phyloP scores from a whole-genome alignment of 2,329 filamentous ascomycete genomes.

The Phaeosphaeriaceae sp. region DNA sequence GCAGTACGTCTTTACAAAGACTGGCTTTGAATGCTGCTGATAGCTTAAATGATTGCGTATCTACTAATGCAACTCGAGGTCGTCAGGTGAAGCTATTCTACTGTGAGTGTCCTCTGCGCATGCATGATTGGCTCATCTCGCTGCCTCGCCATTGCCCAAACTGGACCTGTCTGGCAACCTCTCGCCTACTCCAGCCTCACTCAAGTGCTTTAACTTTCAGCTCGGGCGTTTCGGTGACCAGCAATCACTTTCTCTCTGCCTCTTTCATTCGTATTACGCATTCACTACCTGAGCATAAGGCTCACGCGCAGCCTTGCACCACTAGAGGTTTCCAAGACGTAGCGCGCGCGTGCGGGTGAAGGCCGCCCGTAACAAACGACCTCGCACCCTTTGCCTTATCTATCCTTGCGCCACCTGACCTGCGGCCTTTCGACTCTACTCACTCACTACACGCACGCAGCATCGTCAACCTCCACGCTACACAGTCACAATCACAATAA shows the following conservation, averaged over 20 bases:
- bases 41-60: too few species aligned
- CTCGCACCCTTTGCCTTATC: background rate
- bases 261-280: constrained; percentile 1
- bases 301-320: constrained; percentile 9
- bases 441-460: background rate
- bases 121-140: background rate
- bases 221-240: background rate
- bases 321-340: background rate
- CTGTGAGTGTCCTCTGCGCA: background rate
- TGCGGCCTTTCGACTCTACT: background rate
- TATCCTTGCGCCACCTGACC: background rate
- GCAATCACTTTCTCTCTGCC: background rate
- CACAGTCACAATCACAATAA: background rate
- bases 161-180: background rate
- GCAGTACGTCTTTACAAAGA: background rate
- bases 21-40: too few species aligned
- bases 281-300: constrained; percentile 1
- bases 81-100: too few species aligned
- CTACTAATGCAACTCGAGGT: too few species aligned
- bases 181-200: background rate
- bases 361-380: background rate
- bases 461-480: background rate
- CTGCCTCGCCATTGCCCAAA: background rate
- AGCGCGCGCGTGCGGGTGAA: background rate
- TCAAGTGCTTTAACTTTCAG: background rate